These are phyloP conservation scores for Blastobotrys mokoenaii DNA, from an alignment of 805 yeast genomes.

Conservation along the genomic window DNA sequence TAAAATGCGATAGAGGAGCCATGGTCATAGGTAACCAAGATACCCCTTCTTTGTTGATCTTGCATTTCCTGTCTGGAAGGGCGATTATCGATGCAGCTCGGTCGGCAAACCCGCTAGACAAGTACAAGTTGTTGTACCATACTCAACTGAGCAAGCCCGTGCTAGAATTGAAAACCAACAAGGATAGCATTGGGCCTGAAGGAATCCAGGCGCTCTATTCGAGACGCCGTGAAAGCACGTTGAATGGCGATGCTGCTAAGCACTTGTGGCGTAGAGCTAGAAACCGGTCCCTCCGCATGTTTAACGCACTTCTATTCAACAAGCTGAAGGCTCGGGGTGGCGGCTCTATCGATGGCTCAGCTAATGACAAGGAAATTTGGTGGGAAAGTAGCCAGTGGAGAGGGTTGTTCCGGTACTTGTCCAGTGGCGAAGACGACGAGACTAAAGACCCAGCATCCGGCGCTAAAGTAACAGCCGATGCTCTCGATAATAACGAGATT, in stretches of 20 bases:
- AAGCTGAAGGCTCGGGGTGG: background rate
- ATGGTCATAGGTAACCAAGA: conserved; percentile 70
- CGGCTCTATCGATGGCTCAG: background rate
- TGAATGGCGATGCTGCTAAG: background rate
- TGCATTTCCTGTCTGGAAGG: conserved; percentile 45
- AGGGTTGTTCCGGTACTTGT: conserved; percentile 60
- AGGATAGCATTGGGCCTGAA: conserved; percentile 42
- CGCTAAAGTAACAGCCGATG: conserved; percentile 27
- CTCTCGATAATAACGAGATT: conserved; percentile 25
- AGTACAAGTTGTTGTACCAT: conserved; percentile 40
- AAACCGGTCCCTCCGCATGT: background rate
- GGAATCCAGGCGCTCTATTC: background rate
- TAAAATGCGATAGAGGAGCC: conserved; percentile 58
- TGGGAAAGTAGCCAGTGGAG: conserved; percentile 43
- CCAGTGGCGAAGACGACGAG: conserved; percentile 17
- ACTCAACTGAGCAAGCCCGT: conserved; percentile 45
- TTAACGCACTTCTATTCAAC: background rate
- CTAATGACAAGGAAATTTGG: background rate
- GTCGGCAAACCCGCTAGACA: conserved; percentile 47
- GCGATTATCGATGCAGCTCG: conserved; percentile 51
- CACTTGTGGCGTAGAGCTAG: background rate
- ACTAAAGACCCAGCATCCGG: conserved; percentile 25
- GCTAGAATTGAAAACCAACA: conserved; percentile 59
- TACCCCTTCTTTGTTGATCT: conserved; percentile 64
- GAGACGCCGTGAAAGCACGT: background rate